These are phyloP conservation scores for Sporothrix dimorphospora DNA, from an alignment of 2,329 filamentous ascomycete genomes.

Conservation along the genomic window DNA sequence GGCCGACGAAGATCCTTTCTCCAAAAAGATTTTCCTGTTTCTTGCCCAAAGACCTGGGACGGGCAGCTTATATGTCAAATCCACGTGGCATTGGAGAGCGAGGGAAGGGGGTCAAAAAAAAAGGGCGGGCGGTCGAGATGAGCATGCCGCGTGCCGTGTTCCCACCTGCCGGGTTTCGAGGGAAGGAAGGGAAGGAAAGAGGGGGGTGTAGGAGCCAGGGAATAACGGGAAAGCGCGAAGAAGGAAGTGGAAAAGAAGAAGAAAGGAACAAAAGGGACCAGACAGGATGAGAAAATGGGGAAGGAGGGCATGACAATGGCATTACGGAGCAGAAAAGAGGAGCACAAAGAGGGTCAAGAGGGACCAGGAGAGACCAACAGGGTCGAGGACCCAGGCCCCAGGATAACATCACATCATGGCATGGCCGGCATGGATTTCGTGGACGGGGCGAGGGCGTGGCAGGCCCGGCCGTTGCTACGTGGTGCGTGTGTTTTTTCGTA, in stretches of 20 bases:
- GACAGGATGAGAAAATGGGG: background rate
- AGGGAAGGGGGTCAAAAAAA: background rate
- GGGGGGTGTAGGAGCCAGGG: background rate
- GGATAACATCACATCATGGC: conserved; percentile 21
- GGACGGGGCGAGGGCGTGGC: conserved; percentile 9
- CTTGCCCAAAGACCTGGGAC: background rate
- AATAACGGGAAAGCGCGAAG: conserved; percentile 2
- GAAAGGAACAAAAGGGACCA: background rate
- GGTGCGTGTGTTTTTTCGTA: conserved; percentile 16
- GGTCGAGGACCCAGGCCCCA: background rate
- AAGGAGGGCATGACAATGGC: conserved; percentile 7
- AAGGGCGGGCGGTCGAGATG: background rate
- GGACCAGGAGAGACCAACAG: background rate
- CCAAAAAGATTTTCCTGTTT: background rate
- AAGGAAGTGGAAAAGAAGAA: conserved; percentile 10
- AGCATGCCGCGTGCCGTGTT: conserved; percentile 21
- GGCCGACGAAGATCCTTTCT: conserved; percentile 30
- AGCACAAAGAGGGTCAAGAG: conserved; percentile 12
- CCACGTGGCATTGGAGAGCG: conserved; percentile 25
- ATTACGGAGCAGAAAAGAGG: conserved; percentile 10
- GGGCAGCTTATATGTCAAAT: conserved; percentile 18
- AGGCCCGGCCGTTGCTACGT: conserved; percentile 9
- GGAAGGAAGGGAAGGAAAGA: background rate
- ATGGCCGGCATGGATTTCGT: conserved; percentile 5
- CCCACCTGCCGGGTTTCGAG: conserved; percentile 19